Conservation (phyloP, 768 basidiomycete species). For the Cystobasidium tubakii region DNA sequence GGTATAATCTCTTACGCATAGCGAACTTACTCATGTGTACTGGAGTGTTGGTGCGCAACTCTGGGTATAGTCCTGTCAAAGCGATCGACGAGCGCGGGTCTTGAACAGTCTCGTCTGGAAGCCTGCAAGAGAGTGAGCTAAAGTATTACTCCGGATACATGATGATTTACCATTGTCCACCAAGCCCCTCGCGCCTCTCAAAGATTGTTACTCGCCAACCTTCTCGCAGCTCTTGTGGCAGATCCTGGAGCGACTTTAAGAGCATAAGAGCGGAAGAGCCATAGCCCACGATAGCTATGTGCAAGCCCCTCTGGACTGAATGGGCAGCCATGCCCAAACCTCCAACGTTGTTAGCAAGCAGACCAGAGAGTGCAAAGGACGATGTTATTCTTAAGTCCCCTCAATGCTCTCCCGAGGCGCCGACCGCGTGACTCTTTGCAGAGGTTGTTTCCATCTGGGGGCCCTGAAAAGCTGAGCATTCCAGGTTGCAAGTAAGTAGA, state of each 20-base stretch:
- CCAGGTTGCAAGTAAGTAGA: too few relatives aligned
- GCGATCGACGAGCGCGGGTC: neutral
- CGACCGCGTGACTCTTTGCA: neutral
- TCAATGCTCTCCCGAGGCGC: neutral
- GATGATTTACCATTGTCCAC: constrained; percentile 15
- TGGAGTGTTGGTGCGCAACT: constrained; percentile 32
- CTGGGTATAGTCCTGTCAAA: constrained; percentile 30
- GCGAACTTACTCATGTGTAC: constrained; percentile 19
- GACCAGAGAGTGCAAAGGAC: neutral
- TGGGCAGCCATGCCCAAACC: neutral
- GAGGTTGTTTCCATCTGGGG: neutral
- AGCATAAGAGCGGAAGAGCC: constrained; percentile 6
- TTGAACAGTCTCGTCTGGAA: constrained; percentile 17
- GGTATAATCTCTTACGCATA: neutral
- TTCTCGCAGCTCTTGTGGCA: constrained; percentile 17
- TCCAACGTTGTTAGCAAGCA: neutral
- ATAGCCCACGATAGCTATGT: constrained; percentile 33
- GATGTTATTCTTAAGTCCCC: neutral
- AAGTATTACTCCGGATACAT: neutral
- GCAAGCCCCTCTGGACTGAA: neutral
- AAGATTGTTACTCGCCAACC: constrained; percentile 28
- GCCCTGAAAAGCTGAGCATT: neutral
- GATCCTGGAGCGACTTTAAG: constrained; percentile 25
- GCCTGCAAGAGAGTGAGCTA: constrained; percentile 18
- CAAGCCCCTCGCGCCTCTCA: constrained; percentile 24